Evolutionary conservation across 2,329 filamentous ascomycete genomes (phyloP), one percentile per base, ranked within the genome.

Genomic region (Cordyceps militaris): DNA sequence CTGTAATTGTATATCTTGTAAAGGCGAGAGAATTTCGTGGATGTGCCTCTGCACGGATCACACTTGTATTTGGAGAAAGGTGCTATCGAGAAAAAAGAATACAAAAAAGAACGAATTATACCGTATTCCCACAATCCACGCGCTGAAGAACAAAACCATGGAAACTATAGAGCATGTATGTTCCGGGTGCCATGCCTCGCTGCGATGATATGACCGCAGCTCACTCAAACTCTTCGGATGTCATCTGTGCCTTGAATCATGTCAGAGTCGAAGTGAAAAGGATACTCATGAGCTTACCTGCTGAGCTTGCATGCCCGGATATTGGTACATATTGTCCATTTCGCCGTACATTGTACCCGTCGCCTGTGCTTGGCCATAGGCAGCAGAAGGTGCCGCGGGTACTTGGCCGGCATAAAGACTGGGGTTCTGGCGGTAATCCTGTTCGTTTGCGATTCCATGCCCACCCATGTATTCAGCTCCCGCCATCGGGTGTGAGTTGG

Each of bases 291-390:
- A 21, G 13, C 82, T 70, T 79, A 92, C 89, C 78, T 91, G 89
- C 72, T 95, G 91, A 62, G 88, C 83, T 65, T 88, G 86, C 81
- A 96, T 89, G 61, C 85, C 76, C 14, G 86, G 81, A 70, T 95
- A 96, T 40, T 82, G 82, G 64, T 97, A 97, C 80, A 97, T 96
- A 62, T 84, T 85, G 61, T 90, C 86, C 72, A 92, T 86, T 58
- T 88, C 86, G 57, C 86, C 81, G 68, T 91, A 96, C 81, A 97
- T 95, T 23, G 66, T 64, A 3, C 68, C 65, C 62, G 84, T 78
- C 59, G 87, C 83, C 64, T 89, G 87, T 47, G 88, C 82, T 67
- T 94, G 90, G 14, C 86, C 88, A 69, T 95, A 95, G 13, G 83
- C 81, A 53, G 83, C 81, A 48, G 83, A 80, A 13, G 88, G 84